A percentile compares a stretch with the other conserved stretches of the same genome.
Evolutionary conservation across 768 basidiomycete genomes (phyloP).

Genomic region (Tulasnella sp.): DNA sequence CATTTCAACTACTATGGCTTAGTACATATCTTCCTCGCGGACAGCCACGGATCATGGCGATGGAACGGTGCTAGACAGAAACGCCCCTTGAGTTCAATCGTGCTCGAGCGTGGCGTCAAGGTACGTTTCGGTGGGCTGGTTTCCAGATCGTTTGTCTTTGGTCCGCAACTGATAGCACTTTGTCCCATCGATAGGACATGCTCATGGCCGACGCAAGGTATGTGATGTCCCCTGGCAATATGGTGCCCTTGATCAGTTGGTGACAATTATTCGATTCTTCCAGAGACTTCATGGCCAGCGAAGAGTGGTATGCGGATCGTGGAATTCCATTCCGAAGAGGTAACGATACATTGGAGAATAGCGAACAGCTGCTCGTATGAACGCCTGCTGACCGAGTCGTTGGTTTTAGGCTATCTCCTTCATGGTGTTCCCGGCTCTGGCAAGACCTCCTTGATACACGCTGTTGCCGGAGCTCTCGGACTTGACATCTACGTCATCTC

Average conservation of each 20-base stretch:
- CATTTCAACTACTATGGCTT: not conserved
- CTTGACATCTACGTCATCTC: constrained; percentile 89
- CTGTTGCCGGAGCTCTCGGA: constrained; percentile 46
- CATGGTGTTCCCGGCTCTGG: constrained; percentile 48
- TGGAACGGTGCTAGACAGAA: constrained; percentile 86
- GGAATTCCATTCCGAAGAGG: constrained; percentile 80
- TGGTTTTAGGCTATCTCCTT: constrained; percentile 47
- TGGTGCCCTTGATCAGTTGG: constrained; percentile 12
- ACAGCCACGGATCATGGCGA: constrained; percentile 78
- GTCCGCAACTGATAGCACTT: not conserved
- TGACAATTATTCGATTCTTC: constrained; percentile 17
- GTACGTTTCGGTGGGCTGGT: not conserved
- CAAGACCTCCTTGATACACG: constrained; percentile 23
- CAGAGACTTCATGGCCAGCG: constrained; percentile 20
- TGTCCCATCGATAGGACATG: constrained; percentile 43
- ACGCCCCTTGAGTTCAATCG: constrained; percentile 85
- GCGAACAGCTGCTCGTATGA: not conserved
- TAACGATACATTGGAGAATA: not conserved
- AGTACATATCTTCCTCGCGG: constrained; percentile 80
- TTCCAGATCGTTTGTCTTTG: not conserved
- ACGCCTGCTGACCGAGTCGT: not conserved
- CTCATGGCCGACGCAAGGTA: constrained; percentile 67
- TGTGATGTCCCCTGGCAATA: constrained; percentile 43
- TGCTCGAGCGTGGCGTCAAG: constrained; percentile 77
- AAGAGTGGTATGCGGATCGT: constrained; percentile 74